A percentile compares a stretch with the other conserved stretches of the same genome.
phyloP scores from a whole-genome alignment of 2,329 filamentous ascomycete genomes.

The Aspergillus floridensis region DNA sequence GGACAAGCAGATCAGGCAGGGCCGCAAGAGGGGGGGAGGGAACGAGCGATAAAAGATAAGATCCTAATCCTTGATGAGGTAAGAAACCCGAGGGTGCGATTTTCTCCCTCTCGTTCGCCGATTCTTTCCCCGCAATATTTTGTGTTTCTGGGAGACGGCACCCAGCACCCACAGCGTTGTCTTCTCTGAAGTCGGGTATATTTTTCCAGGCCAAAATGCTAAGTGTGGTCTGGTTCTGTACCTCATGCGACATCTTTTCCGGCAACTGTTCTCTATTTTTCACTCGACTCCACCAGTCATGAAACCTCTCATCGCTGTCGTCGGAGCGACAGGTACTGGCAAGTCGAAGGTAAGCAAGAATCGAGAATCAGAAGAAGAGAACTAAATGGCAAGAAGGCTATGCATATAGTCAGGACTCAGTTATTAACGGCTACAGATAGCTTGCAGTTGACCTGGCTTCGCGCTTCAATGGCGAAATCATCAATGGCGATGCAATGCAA shows the following conservation, averaged over 20 bases:
- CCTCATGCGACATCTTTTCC: constrained; percentile 28
- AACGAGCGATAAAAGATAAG: too few relatives aligned
- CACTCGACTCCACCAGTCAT: constrained; percentile 25
- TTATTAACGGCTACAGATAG: constrained; percentile 50
- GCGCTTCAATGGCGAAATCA: constrained; percentile 84
- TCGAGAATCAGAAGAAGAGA: background rate
- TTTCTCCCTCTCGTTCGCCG: background rate
- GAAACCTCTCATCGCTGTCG: constrained; percentile 70
- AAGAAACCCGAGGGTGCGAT: background rate
- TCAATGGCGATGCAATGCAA: constrained; percentile 98
- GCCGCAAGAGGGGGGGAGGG: too few relatives aligned
- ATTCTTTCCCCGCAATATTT: background rate
- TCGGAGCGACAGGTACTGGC: constrained; percentile 89
- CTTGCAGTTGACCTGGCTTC: constrained; percentile 84
- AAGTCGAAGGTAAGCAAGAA: constrained; percentile 72
- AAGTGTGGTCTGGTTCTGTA: background rate
- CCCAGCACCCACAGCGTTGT: background rate
- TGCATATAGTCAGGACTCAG: background rate
- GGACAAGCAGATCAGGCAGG: too few relatives aligned
- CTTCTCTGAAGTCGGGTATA: background rate
- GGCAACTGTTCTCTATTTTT: constrained; percentile 20
- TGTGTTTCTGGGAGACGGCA: background rate
- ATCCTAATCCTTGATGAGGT: background rate
- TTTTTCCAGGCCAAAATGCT: constrained; percentile 14
- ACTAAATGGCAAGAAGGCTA: background rate